A percentile compares a stretch with the other conserved stretches of the same genome.
Conservation (phyloP, 768 basidiomycete genomes). For the Kwoniella mangroviensis region DNA sequence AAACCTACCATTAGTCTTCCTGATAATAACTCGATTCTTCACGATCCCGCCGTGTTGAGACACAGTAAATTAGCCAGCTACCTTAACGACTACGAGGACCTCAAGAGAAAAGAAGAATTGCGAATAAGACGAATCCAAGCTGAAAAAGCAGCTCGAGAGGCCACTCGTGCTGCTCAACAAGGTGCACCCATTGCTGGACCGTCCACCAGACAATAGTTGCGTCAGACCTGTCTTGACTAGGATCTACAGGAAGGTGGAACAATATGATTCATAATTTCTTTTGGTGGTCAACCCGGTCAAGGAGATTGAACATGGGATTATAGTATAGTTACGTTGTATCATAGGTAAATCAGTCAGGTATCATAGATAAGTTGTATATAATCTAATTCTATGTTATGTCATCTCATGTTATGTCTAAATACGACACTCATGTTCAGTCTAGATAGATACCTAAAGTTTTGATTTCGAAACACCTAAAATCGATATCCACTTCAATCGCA, state of each 20-base stretch:
- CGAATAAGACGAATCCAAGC: not conserved
- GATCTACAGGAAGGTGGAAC: not conserved
- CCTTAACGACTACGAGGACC: constrained; percentile 3
- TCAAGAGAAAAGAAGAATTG: not conserved
- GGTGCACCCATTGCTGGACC: not conserved
- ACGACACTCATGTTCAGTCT: not conserved
- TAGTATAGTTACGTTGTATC: not conserved
- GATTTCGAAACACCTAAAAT: constrained; percentile 83
- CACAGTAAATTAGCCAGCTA: constrained; percentile 35
- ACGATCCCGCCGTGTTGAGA: constrained; percentile 28
- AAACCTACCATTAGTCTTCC: not conserved
- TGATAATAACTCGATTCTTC: constrained; percentile 33
- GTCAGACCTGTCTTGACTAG: not conserved
- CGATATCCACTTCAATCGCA: constrained; percentile 52
- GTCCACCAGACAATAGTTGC: not conserved
- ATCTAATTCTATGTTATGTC: not conserved
- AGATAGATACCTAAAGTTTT: constrained; percentile 47
- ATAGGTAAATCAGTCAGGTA: not conserved
- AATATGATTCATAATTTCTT: not conserved
- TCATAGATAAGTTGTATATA: not conserved
- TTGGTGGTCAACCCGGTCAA: not conserved
- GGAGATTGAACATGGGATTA: not conserved
- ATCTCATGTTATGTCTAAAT: not conserved
- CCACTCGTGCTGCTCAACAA: not conserved
- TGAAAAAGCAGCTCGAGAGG: not conserved